Conservation (phyloP, 345 rosid species). For the Dimocarpus longan region DNA sequence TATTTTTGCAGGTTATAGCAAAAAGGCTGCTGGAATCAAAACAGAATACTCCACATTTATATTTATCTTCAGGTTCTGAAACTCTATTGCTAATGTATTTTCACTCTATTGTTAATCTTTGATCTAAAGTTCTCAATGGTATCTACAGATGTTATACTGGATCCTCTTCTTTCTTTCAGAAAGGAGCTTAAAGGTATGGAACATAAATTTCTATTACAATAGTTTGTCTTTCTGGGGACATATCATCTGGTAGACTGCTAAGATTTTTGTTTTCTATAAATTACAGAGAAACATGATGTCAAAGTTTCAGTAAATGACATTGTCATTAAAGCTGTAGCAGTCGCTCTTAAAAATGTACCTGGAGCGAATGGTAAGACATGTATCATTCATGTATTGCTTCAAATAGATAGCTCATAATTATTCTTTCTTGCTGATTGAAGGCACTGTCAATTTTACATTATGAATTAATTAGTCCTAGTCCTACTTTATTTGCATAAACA, state of each 20-base stretch:
- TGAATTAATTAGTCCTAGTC: not conserved
- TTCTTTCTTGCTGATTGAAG: conserved; percentile 1
- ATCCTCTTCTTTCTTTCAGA: conserved; percentile 92
- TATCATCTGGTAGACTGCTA: conserved; percentile 25
- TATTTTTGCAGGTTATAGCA: conserved; percentile 72
- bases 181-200: conserved; percentile 84
- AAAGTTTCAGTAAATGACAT: conserved; percentile 98
- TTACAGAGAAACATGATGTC: conserved; percentile 76
- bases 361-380: conserved; percentile 85
- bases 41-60: conserved; percentile 86
- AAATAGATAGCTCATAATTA: conserved; percentile 1
- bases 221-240: conserved; percentile 12
- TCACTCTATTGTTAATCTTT: conserved; percentile 21
- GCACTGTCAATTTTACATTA: not conserved
- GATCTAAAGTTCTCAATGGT: conserved; percentile 29
- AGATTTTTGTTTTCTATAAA: conserved; percentile 27
- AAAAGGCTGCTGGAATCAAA: conserved; percentile 94
- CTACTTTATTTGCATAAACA: not conserved
- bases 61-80: conserved; percentile 75
- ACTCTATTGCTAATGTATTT: conserved; percentile 13
- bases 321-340: conserved; percentile 89
- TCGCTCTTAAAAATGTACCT: conserved; percentile 78
- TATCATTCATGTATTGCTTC: conserved; percentile 15
- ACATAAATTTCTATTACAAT: conserved; percentile 4
- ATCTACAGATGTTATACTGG: conserved; percentile 83